Conservation (phyloP, 2,329 filamentous ascomycete species). For the Lasiodiplodia theobromae region DNA sequence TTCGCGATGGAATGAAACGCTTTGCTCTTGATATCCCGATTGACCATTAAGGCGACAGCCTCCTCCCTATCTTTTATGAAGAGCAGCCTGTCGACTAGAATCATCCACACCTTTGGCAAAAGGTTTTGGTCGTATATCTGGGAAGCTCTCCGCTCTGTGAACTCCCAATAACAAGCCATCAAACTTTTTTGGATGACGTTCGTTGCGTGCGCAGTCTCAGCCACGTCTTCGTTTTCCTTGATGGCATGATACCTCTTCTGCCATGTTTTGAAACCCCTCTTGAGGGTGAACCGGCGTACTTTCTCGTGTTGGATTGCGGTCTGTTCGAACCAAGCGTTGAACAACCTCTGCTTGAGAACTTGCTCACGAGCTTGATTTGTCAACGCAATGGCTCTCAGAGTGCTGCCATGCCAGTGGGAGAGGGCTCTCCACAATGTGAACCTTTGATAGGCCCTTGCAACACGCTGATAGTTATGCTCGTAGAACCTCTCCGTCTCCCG, state of each 20-base stretch:
- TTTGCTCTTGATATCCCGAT: slow-evolving; percentile 38
- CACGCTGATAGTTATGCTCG: slow-evolving; percentile 64
- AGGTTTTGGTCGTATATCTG: slow-evolving; percentile 41
- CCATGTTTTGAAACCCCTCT: slow-evolving; percentile 64
- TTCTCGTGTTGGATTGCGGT: slow-evolving; percentile 66
- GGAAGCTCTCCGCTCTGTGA: slow-evolving; percentile 44
- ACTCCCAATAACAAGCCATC: slow-evolving; percentile 48
- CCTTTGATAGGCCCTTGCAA: slow-evolving; percentile 68
- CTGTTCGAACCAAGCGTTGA: slow-evolving; percentile 73
- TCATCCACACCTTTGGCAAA: slow-evolving; percentile 38
- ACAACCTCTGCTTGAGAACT: slow-evolving; percentile 72
- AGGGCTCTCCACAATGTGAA: slow-evolving; percentile 71
- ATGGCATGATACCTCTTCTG: slow-evolving; percentile 50
- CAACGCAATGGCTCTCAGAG: slow-evolving; percentile 69
- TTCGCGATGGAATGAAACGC: slow-evolving; percentile 37
- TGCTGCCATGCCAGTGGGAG: slow-evolving; percentile 71
- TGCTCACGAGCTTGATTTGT: slow-evolving; percentile 74
- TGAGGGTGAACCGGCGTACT: slow-evolving; percentile 59
- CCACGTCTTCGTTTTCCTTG: slow-evolving; percentile 43
- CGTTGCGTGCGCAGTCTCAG: slow-evolving; percentile 41
- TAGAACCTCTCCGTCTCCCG: slow-evolving; percentile 51
- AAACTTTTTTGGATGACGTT: slow-evolving; percentile 43
- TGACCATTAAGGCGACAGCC: slow-evolving; percentile 32
- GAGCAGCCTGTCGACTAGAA: slow-evolving; percentile 39
- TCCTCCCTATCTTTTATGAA: slow-evolving; percentile 39